Conservation (phyloP, 2,329 filamentous ascomycete species). For the Alternaria triticina region DNA sequence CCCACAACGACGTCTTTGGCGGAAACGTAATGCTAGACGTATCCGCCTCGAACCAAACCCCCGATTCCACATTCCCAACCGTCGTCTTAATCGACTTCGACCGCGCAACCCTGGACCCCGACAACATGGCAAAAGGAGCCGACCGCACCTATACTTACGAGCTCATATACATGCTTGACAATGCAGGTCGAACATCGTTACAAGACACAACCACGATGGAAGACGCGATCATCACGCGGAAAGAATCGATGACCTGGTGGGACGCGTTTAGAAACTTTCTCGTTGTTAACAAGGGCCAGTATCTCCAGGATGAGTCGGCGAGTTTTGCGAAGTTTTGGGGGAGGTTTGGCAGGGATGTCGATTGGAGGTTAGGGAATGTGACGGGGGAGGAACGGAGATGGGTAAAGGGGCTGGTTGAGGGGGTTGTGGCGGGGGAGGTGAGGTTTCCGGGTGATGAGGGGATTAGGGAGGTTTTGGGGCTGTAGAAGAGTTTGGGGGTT, state of each 20-base stretch:
- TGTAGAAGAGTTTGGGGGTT: not conserved
- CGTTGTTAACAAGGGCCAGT: not conserved
- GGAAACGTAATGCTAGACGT: constrained; percentile 1
- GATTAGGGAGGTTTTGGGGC: not conserved
- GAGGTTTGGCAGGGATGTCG: not conserved
- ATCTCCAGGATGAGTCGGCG: not conserved
- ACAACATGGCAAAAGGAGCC: not conserved
- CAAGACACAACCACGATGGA: not conserved
- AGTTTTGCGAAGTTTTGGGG: not conserved
- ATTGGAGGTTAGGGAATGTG: not conserved
- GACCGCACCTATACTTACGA: not conserved
- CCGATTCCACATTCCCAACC: not conserved
- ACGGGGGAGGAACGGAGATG: not conserved
- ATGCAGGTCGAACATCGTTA: not conserved
- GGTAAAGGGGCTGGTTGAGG: not conserved
- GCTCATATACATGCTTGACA: not conserved
- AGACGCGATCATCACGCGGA: not conserved
- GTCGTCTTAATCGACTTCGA: constrained; percentile 1
- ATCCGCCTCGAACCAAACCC: not conserved
- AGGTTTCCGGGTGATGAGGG: not conserved
- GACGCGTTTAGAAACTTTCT: not conserved
- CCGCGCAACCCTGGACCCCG: not conserved
- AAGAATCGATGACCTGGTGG: not conserved
- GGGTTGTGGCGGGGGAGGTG: not conserved
- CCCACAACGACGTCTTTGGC: not conserved